Conservation (phyloP, 1,284 basidiomycete genomes). For the Pholiota adiposa region DNA sequence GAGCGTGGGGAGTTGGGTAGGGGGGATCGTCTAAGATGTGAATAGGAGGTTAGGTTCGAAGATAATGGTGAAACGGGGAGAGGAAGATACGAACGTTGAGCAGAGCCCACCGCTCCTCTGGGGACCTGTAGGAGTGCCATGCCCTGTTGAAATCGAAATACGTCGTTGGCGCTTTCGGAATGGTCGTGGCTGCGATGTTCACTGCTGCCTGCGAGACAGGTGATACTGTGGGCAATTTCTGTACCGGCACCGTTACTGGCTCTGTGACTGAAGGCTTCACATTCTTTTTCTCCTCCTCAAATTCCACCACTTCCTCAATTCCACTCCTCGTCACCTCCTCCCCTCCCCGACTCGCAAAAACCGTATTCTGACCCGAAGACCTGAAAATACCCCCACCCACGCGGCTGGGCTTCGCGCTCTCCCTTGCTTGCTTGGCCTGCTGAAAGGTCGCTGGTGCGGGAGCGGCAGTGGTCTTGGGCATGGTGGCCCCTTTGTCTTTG, state of each 20-base stretch:
- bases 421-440: constrained; percentile 58
- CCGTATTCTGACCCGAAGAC: constrained; percentile 51
- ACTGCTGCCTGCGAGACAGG: background rate
- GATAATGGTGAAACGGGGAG: background rate
- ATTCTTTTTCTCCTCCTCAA: background rate
- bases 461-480: constrained; percentile 26
- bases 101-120: constrained; percentile 54
- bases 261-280: background rate
- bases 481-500: background rate
- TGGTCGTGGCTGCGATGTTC: constrained; percentile 1
- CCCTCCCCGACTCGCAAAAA: constrained; percentile 38
- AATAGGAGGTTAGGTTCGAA: background rate
- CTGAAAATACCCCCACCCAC: constrained; percentile 68
- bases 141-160: constrained; percentile 61
- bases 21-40: constrained; percentile 50
- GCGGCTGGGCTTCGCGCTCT: constrained; percentile 42
- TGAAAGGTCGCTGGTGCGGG: constrained; percentile 55
- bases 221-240: background rate
- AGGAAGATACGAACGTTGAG: constrained; percentile 47
- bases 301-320: background rate
- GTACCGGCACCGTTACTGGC: background rate
- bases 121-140: constrained; percentile 48
- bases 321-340: background rate
- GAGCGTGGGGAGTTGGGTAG: constrained; percentile 55
- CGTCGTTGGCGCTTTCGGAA: constrained; percentile 41